Percentiles rank a stretch among this genome's conserved stretches.
phyloP scores from a whole-genome alignment of 192 early-diverging fungal genomes.

The Martensiomyces pterosporus region DNA sequence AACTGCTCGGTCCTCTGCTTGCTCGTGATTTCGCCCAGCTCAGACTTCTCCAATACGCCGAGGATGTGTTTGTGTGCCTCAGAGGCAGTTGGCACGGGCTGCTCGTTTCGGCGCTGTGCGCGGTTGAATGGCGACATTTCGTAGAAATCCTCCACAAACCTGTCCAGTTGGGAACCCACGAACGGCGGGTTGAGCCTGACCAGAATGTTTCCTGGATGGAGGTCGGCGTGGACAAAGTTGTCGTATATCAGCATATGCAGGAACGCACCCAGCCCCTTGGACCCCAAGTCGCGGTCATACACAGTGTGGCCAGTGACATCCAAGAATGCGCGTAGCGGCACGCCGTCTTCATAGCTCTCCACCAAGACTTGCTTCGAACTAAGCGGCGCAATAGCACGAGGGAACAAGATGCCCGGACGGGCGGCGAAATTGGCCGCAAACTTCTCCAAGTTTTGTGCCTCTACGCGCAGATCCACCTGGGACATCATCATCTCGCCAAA shows the following conservation, averaged over 20 bases:
- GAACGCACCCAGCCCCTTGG: constrained; percentile 77
- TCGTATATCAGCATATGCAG: constrained; percentile 90
- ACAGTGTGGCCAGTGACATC: constrained; percentile 53
- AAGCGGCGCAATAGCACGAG: constrained; percentile 51
- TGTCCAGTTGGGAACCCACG: constrained; percentile 51
- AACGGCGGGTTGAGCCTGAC: constrained; percentile 71
- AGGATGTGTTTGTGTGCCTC: constrained; percentile 35
- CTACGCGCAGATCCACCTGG: constrained; percentile 81
- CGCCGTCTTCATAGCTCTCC: constrained; percentile 76
- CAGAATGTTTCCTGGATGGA: constrained; percentile 94
- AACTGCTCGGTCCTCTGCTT: constrained; percentile 13
- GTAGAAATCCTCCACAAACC: constrained; percentile 45
- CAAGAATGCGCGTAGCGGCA: constrained; percentile 75
- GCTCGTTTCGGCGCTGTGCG: constrained; percentile 5
- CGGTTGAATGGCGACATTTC: constrained; percentile 46
- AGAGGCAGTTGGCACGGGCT: constrained; percentile 15
- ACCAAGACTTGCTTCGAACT: constrained; percentile 63
- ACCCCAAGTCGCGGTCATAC: constrained; percentile 74
- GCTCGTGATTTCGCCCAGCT: constrained; percentile 11
- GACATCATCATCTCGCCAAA: constrained; percentile 91
- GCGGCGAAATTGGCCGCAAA: constrained; percentile 59
- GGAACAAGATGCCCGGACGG: constrained; percentile 61
- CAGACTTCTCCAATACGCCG: constrained; percentile 15
- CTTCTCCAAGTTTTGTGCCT: constrained; percentile 66
- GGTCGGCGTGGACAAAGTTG: constrained; percentile 92